A percentile compares a stretch with the other conserved stretches of the same genome.
Evolutionary conservation across 2,329 filamentous ascomycete species (phyloP).

Genomic region (Simplicillium sp.): DNA sequence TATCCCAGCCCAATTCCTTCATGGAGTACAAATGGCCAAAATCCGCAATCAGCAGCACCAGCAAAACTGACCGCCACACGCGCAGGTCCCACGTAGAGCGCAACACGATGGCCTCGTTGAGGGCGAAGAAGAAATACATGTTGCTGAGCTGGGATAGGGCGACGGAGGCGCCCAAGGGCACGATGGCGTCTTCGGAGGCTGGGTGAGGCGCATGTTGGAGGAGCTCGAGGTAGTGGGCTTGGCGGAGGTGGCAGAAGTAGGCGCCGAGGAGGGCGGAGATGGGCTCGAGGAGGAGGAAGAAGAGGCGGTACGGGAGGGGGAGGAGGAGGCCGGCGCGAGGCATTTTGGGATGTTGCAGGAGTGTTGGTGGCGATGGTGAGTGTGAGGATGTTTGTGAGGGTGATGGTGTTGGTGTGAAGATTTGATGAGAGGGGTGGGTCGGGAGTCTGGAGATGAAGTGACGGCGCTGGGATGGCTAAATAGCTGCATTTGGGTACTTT

Average conservation of each 20-base stretch:
- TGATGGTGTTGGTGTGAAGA: too few relatives aligned
- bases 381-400: too few relatives aligned
- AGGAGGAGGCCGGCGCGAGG: conserved; percentile 30
- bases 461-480: too few relatives aligned
- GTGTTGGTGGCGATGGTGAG: too few relatives aligned
- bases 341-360: background rate
- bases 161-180: conserved; percentile 54
- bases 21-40: conserved; percentile 66
- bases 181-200: conserved; percentile 14
- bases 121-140: conserved; percentile 65
- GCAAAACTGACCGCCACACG: conserved; percentile 61
- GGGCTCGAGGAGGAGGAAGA: conserved; percentile 68
- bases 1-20: conserved; percentile 41
- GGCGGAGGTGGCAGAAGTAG: conserved; percentile 39
- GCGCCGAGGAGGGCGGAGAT: conserved; percentile 42
- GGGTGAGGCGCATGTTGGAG: conserved; percentile 48
- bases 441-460: too few relatives aligned
- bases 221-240: conserved; percentile 50
- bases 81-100: conserved; percentile 56
- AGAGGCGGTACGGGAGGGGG: conserved; percentile 55
- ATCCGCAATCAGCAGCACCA: conserved; percentile 64
- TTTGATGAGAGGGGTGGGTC: too few relatives aligned
- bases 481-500: too few relatives aligned
- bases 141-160: conserved; percentile 68
- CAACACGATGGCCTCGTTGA: conserved; percentile 70